Base-by-base conservation (phyloP, 2,329 filamentous ascomycete genomes). In the Dothistroma pini region DNA sequence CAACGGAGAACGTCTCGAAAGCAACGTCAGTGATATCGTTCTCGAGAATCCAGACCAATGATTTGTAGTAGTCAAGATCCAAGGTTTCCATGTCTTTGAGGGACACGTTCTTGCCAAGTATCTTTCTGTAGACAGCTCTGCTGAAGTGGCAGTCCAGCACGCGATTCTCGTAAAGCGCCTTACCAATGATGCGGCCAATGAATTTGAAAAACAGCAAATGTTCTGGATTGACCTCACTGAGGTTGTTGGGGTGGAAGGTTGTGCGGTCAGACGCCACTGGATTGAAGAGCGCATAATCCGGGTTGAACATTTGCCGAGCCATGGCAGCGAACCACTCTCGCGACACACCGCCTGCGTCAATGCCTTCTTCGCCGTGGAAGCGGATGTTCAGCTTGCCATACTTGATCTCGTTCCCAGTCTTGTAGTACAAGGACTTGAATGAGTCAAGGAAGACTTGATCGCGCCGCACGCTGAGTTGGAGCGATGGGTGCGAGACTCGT, bases 41-140 rank as follows among this genome's bases (percentile, higher is more conserved):
- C 74, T 96, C 91, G 60, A 97, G 83, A 87, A 99, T 97, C 96
- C 96, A 99, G 63, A 95, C 86, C 22, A 99, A 84, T 14, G 93
- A 97, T 77, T 97, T 99, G 85, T 97, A 97, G 80, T 99, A 99
- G 71, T 99, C 93, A 3, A 96, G 88, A 75, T 99, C 95, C 63
- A 99, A 89, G 22, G 93, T 97, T 77, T 99, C 95, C 92, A 99
- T 97, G 72, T 99, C 95, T 80, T 99, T 99, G 76, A 99, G 89
- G 9, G 93, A 97, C 47, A 97, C 93, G 3, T 91, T 86, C 75
- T 96, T 96, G 74, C 95, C 91, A 31, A 99, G 85, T 66, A 99
- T 97, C 68, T 91, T 89, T 81, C 97, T 97, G 83, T 99, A 99
- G 56, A 99, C 93, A 14, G 96, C 96, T 73, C 95, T 88, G 78